These are phyloP conservation scores for Xerocomellus amylosporus DNA, from an alignment of 768 basidiomycete genomes.

Conservation along the genomic window DNA sequence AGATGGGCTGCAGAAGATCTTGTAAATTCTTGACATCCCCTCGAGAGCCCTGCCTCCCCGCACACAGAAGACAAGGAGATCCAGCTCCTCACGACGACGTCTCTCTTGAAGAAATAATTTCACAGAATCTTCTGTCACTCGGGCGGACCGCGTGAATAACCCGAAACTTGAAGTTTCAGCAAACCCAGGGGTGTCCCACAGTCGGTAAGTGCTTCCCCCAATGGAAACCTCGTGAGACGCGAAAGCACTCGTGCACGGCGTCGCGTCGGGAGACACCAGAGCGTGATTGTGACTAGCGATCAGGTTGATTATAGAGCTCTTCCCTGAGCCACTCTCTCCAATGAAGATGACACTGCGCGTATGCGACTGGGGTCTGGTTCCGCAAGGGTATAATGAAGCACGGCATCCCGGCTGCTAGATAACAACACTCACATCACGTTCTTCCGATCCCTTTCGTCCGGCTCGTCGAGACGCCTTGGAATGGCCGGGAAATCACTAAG, in stretches of 20 bases:
- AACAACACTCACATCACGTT: no score
- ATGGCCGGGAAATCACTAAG: no score
- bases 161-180: constrained; percentile 3
- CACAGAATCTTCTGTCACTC: not conserved
- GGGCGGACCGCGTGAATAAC: constrained; percentile 5
- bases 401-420: no score
- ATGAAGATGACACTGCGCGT: constrained; percentile 36
- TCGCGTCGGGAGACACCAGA: constrained; percentile 22
- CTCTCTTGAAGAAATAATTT: constrained; percentile 36
- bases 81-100: constrained; percentile 14
- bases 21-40: constrained; percentile 12
- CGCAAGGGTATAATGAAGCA: no score
- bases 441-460: no score
- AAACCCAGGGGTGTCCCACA: constrained; percentile 34
- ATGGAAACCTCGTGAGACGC: constrained; percentile 21
- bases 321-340: constrained; percentile 31
- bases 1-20: constrained; percentile 29
- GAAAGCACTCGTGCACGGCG: constrained; percentile 32
- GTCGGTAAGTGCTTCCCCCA: constrained; percentile 3
- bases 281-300: constrained; percentile 24
- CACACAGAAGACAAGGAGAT: constrained; percentile 21
- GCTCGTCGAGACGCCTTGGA: no score
- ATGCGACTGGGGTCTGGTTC: no score
- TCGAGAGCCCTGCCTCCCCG: constrained; percentile 11
- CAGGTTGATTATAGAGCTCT: constrained; percentile 43